Conservation (phyloP, 169 alveolate genomes). For the Theileria orientalis region DNA sequence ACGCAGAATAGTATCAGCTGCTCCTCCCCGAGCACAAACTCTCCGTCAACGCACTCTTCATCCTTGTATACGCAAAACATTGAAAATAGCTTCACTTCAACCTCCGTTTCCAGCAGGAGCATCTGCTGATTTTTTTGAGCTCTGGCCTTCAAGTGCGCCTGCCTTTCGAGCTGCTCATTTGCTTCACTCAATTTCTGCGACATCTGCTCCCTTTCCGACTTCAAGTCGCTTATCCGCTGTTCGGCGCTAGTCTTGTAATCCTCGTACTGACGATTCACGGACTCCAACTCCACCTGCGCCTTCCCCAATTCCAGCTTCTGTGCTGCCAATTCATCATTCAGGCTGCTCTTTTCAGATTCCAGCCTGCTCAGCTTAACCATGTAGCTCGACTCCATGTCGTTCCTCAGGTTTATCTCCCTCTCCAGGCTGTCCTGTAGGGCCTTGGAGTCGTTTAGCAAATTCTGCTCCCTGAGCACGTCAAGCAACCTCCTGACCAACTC, state of each 20-base stretch:
- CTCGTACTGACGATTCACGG: background rate
- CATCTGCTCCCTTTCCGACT: background rate
- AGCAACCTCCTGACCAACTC: background rate
- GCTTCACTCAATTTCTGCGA: slow-evolving; percentile 3
- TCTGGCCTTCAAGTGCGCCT: background rate
- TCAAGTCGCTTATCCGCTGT: background rate
- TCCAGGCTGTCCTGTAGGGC: background rate
- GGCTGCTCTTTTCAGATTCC: background rate
- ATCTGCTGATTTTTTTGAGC: slow-evolving; percentile 15
- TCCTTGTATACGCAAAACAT: slow-evolving; percentile 31
- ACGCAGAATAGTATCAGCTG: slow-evolving; percentile 41
- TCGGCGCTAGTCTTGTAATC: slow-evolving; percentile 1
- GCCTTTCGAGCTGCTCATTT: slow-evolving; percentile 1
- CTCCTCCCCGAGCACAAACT: slow-evolving; percentile 54
- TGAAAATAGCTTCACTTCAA: slow-evolving; percentile 49
- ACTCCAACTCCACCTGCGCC: background rate
- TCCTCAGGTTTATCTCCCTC: slow-evolving; percentile 12
- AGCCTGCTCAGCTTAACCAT: slow-evolving; percentile 9
- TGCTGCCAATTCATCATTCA: slow-evolving; percentile 4
- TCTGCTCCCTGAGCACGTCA: slow-evolving; percentile 1
- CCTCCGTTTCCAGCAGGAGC: slow-evolving; percentile 36
- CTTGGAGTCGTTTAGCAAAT: background rate
- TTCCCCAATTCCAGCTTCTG: background rate
- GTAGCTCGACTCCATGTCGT: slow-evolving; percentile 9
- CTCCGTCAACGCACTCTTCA: slow-evolving; percentile 39